A percentile compares a stretch with the other conserved stretches of the same genome.
phyloP scores from a whole-genome alignment of 1,284 basidiomycete species.

The Neonothopanus nambi region DNA sequence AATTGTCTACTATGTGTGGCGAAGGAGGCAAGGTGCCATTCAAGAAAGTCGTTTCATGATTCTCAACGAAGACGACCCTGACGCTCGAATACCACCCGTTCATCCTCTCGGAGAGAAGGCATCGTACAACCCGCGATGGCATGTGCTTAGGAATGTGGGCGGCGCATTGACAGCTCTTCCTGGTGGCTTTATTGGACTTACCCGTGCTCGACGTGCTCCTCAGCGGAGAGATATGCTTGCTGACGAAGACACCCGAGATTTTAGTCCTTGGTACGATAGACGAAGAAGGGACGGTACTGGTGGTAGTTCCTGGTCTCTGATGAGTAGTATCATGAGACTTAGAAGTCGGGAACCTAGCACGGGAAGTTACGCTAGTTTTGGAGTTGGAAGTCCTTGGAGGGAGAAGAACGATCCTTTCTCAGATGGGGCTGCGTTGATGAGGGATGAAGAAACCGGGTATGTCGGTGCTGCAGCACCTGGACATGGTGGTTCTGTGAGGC shows the following conservation, averaged over 20 bases:
- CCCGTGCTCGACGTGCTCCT: slow-evolving; percentile 23
- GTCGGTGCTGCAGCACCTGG: slow-evolving; percentile 26
- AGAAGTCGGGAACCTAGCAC: slow-evolving; percentile 38
- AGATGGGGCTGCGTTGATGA: slow-evolving; percentile 40
- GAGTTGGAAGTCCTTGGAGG: slow-evolving; percentile 32
- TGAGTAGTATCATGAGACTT: slow-evolving; percentile 42
- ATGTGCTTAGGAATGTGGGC: slow-evolving; percentile 13
- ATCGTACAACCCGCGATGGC: slow-evolving; percentile 13
- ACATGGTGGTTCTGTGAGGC: slow-evolving; percentile 25
- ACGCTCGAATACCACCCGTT: slow-evolving; percentile 14
- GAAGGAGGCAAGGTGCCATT: slow-evolving; percentile 30
- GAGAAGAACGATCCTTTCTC: slow-evolving; percentile 58
- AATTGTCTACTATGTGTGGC: slow-evolving; percentile 45
- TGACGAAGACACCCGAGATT: slow-evolving; percentile 67
- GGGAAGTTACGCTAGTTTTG: slow-evolving; percentile 22
- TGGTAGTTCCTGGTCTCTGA: slow-evolving; percentile 52
- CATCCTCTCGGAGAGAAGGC: slow-evolving; percentile 14
- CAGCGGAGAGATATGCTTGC: slow-evolving; percentile 70
- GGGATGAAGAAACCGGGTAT: slow-evolving; percentile 33
- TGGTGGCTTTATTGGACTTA: slow-evolving; percentile 23
- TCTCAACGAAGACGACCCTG: slow-evolving; percentile 35
- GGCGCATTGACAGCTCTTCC: slow-evolving; percentile 14
- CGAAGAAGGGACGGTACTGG: slow-evolving; percentile 31
- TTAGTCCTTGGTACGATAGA: slow-evolving; percentile 34
- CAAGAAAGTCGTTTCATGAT: slow-evolving; percentile 42